These are phyloP conservation scores for Cladochytrium replicatum DNA, from an alignment of 192 early-diverging fungal genomes.

Conservation along the genomic window DNA sequence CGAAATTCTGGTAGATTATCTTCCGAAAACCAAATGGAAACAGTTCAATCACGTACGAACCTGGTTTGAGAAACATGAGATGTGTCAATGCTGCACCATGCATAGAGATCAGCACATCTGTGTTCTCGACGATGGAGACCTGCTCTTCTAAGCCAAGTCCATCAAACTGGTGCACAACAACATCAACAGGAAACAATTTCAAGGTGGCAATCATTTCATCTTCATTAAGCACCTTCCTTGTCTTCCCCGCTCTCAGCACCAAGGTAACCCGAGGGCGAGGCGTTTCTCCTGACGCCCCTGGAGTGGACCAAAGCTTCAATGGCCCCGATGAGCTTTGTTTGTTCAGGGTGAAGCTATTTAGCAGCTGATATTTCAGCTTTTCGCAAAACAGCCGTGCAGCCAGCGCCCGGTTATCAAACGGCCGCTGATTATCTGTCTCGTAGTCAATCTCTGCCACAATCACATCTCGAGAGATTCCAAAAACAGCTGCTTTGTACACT, in stretches of 20 bases:
- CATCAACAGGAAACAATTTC: conserved; percentile 5
- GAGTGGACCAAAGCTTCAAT: no score
- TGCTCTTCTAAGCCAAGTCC: conserved; percentile 12
- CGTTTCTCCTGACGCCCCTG: neutral
- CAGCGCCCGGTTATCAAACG: conserved; percentile 11
- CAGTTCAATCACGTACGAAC: conserved; percentile 16
- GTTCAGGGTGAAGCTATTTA: conserved; percentile 5
- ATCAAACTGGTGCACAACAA: conserved; percentile 13
- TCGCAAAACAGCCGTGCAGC: conserved; percentile 15
- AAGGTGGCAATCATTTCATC: conserved; percentile 11
- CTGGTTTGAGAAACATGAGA: conserved; percentile 19
- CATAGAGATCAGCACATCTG: conserved; percentile 24
- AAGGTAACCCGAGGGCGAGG: conserved; percentile 9
- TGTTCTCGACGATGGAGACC: conserved; percentile 8
- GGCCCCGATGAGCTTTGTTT: neutral
- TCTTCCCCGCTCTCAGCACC: conserved; percentile 13
- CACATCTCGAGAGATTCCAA: conserved; percentile 20
- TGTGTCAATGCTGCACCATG: conserved; percentile 27
- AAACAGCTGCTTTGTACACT: conserved; percentile 15
- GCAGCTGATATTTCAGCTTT: conserved; percentile 4
- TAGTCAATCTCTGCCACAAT: conserved; percentile 21
- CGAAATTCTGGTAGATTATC: conserved; percentile 21
- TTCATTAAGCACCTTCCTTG: conserved; percentile 23
- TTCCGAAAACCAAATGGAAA: conserved; percentile 25
- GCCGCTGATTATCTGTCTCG: conserved; percentile 10